phyloP scores from a whole-genome alignment of 257 asterid genomes.

The Nicotiana sylvestris region DNA sequence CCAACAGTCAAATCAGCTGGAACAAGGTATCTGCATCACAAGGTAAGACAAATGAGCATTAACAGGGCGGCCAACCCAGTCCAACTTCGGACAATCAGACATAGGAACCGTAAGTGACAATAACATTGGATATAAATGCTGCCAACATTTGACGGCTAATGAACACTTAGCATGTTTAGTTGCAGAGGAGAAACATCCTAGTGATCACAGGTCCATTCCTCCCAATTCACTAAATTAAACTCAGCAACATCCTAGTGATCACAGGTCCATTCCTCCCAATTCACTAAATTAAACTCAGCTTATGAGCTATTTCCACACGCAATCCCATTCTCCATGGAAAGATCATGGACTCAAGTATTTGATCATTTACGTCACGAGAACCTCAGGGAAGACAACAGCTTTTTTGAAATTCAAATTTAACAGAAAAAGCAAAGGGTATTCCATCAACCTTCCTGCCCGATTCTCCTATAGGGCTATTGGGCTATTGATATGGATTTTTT shows the following conservation, averaged over 20 bases:
- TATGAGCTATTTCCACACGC: background rate
- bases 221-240: background rate
- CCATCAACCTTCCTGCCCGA: background rate
- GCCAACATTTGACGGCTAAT: background rate
- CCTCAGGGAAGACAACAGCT: background rate
- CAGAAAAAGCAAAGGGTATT: background rate
- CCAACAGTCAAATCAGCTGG: slow-evolving; percentile 76
- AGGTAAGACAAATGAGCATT: background rate
- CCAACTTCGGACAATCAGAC: background rate
- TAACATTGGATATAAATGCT: background rate
- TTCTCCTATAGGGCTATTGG: background rate
- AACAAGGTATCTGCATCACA: slow-evolving; percentile 61
- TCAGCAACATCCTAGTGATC: background rate
- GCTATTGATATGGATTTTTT: background rate
- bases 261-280: background rate
- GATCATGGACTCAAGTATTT: background rate
- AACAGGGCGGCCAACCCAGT: background rate
- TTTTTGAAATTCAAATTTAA: background rate
- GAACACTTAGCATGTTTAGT: background rate
- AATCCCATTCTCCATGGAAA: slow-evolving; percentile 3
- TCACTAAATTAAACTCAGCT: background rate
- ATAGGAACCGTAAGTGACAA: background rate
- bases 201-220: background rate
- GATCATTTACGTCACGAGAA: background rate
- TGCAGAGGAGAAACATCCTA: background rate